A percentile compares a stretch with the other conserved stretches of the same genome.
phyloP scores from a whole-genome alignment of 2,329 filamentous ascomycete species.

The Epichloe glyceriae region DNA sequence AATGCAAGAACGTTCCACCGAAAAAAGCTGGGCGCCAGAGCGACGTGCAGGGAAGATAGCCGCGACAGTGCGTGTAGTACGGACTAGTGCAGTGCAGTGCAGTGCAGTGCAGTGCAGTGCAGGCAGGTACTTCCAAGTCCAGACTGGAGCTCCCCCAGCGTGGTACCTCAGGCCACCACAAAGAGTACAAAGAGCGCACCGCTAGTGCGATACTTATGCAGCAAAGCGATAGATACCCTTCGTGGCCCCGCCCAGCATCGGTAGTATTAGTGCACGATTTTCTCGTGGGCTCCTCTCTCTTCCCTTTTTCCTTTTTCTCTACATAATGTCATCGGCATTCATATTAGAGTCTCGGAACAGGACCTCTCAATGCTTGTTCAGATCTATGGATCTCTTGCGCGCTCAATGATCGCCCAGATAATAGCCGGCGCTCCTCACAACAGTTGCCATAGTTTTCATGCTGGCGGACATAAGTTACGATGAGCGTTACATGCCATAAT shows the following conservation, averaged over 20 bases:
- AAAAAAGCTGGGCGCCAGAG: background rate
- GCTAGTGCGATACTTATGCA: conserved; percentile 14
- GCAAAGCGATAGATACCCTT: conserved; percentile 8
- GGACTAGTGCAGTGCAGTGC: too few relatives aligned
- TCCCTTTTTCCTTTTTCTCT: conserved; percentile 27
- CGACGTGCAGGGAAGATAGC: background rate
- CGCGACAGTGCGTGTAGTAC: background rate
- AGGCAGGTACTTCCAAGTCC: background rate
- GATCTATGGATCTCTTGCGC: conserved; percentile 78
- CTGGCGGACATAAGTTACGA: conserved; percentile 29
- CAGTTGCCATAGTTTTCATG: conserved; percentile 48
- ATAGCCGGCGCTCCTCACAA: conserved; percentile 57
- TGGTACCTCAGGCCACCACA: background rate
- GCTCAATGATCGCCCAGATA: conserved; percentile 96
- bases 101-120: background rate
- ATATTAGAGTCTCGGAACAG: conserved; percentile 99
- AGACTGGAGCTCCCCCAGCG: background rate
- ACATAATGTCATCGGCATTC: conserved; percentile 72
- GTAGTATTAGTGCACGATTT: conserved; percentile 12
- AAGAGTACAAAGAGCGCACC: background rate
- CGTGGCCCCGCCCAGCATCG: background rate
- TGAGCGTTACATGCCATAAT: conserved; percentile 31
- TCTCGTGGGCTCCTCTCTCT: conserved; percentile 6
- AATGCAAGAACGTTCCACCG: background rate
- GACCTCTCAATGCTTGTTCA: conserved; percentile 84